Conservation (phyloP, 352 stramenopile species). For the Thalassiosira livingstoniorum region DNA sequence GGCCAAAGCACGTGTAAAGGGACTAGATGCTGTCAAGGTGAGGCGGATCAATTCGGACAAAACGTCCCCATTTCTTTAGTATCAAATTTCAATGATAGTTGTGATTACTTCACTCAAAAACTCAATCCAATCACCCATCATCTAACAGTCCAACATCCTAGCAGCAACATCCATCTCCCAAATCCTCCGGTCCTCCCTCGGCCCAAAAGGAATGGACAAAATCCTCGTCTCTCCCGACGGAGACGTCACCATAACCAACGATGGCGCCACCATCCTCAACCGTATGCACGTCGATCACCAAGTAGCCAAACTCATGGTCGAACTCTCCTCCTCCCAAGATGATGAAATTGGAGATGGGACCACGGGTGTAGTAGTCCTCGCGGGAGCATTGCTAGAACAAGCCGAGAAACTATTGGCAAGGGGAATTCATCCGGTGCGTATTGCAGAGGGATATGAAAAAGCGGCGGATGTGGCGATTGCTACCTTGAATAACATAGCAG, state of each 20-base stretch:
- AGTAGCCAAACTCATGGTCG: slow-evolving; percentile 98
- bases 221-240: slow-evolving; percentile 99
- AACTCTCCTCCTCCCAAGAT: slow-evolving; percentile 98
- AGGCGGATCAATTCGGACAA: background rate
- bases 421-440: slow-evolving; percentile 98
- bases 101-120: background rate
- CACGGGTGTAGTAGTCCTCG: slow-evolving; percentile 99
- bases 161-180: slow-evolving; percentile 96
- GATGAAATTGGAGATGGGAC: slow-evolving; percentile 99
- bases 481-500: slow-evolving; percentile 94
- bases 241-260: slow-evolving; percentile 99
- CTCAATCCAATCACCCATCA: background rate
- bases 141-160: slow-evolving; percentile 96
- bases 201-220: slow-evolving; percentile 99
- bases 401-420: slow-evolving; percentile 92
- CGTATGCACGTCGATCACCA: slow-evolving; percentile 99
- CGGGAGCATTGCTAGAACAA: slow-evolving; percentile 96
- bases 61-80: background rate
- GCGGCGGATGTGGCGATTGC: slow-evolving; percentile 96
- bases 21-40: slow-evolving; percentile 91
- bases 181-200: slow-evolving; percentile 97
- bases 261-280: slow-evolving; percentile 99
- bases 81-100: background rate
- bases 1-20: slow-evolving; percentile 97
- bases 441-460: slow-evolving; percentile 98